Percentiles rank a stretch among this genome's conserved stretches.
These are phyloP conservation scores for Limtongozyma cylindracea DNA, from an alignment of 805 yeast genomes.

Conservation along the genomic window DNA sequence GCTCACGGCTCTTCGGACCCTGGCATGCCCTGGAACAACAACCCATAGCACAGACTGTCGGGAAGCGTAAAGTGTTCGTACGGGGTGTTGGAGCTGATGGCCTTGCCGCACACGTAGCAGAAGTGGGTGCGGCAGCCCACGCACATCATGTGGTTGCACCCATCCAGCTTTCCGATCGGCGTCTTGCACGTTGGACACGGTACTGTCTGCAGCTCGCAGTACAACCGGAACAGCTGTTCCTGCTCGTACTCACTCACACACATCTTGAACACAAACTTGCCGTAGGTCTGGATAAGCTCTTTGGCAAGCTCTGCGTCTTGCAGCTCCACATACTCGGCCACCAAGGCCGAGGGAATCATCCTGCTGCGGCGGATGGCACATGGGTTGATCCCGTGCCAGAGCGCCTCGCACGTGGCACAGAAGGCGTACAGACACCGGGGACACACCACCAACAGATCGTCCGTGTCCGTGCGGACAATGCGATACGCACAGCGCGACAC, in stretches of 20 bases:
- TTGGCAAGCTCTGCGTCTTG: slow-evolving; percentile 7
- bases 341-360: too few species aligned
- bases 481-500: too few species aligned
- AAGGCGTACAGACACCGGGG: too few species aligned
- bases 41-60: slow-evolving; percentile 17
- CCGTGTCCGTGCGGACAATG: too few species aligned
- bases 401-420: too few species aligned
- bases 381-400: too few species aligned
- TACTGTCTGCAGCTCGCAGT: slow-evolving; percentile 13
- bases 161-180: slow-evolving; percentile 27
- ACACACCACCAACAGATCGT: too few species aligned
- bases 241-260: slow-evolving; percentile 19
- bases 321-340: slow-evolving; percentile 8
- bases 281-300: slow-evolving; percentile 16
- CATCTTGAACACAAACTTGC: slow-evolving; percentile 13
- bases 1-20: too few species aligned
- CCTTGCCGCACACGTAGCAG: slow-evolving; percentile 27
- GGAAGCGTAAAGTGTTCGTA: slow-evolving; percentile 24
- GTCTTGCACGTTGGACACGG: slow-evolving; percentile 27
- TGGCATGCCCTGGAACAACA: slow-evolving; percentile 23
- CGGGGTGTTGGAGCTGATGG: slow-evolving; percentile 13
- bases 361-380: too few species aligned
- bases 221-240: slow-evolving; percentile 19
- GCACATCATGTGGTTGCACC: slow-evolving; percentile 42
- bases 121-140: slow-evolving; percentile 18